Evolutionary conservation across 116 monocot genomes (phyloP), one percentile per base, ranked within the genome.

Genomic region (Trichopus zeylanicus): DNA sequence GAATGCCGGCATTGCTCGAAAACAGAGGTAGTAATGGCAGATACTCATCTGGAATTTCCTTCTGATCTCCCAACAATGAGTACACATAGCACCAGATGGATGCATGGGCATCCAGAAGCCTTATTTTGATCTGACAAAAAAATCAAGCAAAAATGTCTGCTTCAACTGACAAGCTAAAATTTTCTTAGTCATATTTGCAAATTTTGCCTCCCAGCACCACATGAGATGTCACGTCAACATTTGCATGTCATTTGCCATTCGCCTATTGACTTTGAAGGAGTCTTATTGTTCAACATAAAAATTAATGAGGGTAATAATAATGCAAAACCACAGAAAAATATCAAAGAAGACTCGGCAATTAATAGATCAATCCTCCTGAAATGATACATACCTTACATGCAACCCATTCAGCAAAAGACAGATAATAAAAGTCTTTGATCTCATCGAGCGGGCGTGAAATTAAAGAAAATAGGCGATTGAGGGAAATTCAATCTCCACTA

Each of bases 361-460:
- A 33, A 33, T 4, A 33, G 32, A 5, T 33, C 32, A 33, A 33
- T 5, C 8, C 8, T 33, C 8, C 8, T 33, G 4, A 5, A 5
- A 33, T 33, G 3, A 26, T 34, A 31, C 22, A 62, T 84, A 97
- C 97, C 97, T 97, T 82, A 70, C 91, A 91, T 58, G 84, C 84
- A 60, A 91, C 87, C 97, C 97, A 97, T 73, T 97, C 97, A 51
- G 97, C 87, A 69, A 97, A 97, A 57, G 97, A 97, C 31, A 91
- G 97, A 79, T 91, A 91, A 61, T 80, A 85, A 35, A 97, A 70
- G 61, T 91, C 91, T 49, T 87, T 77, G 57, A n/a, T n/a, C n/a
- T n/a, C n/a, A n/a, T n/a, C n/a, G n/a, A n/a, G n/a, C n/a, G n/a
- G n/a, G 12, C 64, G 84, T 56, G 91, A 85, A 65, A 97, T 91